phyloP scores from a whole-genome alignment of 2,329 filamentous ascomycete genomes.

The Venturia asperata region DNA sequence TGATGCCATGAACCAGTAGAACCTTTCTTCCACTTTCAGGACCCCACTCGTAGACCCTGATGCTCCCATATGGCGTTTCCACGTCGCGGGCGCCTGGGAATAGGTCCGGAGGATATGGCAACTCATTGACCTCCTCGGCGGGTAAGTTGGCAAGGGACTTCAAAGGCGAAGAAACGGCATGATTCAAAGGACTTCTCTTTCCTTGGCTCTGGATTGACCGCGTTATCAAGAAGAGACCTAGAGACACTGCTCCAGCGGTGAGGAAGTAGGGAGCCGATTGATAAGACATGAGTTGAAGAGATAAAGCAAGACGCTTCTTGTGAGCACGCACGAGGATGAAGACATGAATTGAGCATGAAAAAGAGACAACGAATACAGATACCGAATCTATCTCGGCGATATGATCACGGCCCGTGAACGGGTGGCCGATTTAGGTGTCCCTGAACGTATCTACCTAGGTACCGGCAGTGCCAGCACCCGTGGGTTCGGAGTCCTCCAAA shows the following conservation, averaged over 20 bases:
- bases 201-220: neutral
- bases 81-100: slow-evolving; percentile 66
- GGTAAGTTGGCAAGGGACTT: slow-evolving; percentile 26
- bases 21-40: slow-evolving; percentile 64
- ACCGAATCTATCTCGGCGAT: neutral
- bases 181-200: slow-evolving; percentile 22
- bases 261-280: neutral
- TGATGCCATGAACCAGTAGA: slow-evolving; percentile 73
- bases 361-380: neutral
- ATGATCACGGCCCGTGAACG: slow-evolving; percentile 2
- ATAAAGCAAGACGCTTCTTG: neutral
- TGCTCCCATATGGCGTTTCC: slow-evolving; percentile 59
- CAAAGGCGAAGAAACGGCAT: slow-evolving; percentile 27
- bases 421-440: neutral
- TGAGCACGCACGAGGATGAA: neutral
- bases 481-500: no score
- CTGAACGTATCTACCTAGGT: neutral
- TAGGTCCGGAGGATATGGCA: slow-evolving; percentile 60
- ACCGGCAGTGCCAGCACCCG: no score
- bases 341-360: neutral
- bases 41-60: slow-evolving; percentile 75
- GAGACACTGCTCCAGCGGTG: slow-evolving; percentile 10
- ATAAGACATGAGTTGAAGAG: neutral
- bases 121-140: slow-evolving; percentile 24
- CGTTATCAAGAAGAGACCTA: slow-evolving; percentile 26